Percentiles rank a stretch among this genome's conserved stretches.
Evolutionary conservation across 2,329 filamentous ascomycete genomes (phyloP).

Genomic region (Ilyonectria robusta): DNA sequence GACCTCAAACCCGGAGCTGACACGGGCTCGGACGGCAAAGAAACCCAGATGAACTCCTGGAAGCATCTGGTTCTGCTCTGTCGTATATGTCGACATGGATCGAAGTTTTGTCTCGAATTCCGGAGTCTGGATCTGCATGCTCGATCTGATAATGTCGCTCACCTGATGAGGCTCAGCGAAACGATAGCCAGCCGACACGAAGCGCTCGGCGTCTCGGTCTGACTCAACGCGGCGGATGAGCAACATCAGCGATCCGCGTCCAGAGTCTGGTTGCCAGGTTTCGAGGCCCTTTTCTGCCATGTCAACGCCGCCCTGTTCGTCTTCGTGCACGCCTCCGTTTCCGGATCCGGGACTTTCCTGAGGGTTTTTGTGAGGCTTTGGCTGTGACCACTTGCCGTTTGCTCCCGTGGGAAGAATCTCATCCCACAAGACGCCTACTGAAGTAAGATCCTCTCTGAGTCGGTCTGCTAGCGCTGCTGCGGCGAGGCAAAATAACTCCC

Average conservation of each 20-base stretch:
- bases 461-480: slow-evolving; percentile 80
- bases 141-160: slow-evolving; percentile 76
- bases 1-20: slow-evolving; percentile 73
- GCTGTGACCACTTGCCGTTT: slow-evolving; percentile 40
- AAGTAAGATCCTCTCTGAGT: slow-evolving; percentile 73
- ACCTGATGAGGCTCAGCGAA: slow-evolving; percentile 82
- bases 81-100: slow-evolving; percentile 74
- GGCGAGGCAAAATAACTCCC: slow-evolving; percentile 86
- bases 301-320: slow-evolving; percentile 48
- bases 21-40: slow-evolving; percentile 69
- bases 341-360: slow-evolving; percentile 29
- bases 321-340: slow-evolving; percentile 29
- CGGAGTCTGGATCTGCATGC: slow-evolving; percentile 79
- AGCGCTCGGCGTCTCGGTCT: slow-evolving; percentile 70
- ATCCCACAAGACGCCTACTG: slow-evolving; percentile 80
- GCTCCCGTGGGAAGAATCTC: slow-evolving; percentile 79
- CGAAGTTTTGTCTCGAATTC: slow-evolving; percentile 74
- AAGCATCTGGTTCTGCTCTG: slow-evolving; percentile 61
- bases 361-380: slow-evolving; percentile 35
- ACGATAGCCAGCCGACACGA: slow-evolving; percentile 82
- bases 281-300: slow-evolving; percentile 58
- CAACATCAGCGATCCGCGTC: slow-evolving; percentile 85
- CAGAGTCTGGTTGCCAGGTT: slow-evolving; percentile 59
- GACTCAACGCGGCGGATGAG: slow-evolving; percentile 76
- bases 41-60: slow-evolving; percentile 71